These are phyloP conservation scores for Inosperma sp. DNA, from an alignment of 768 basidiomycete genomes.

Conservation along the genomic window DNA sequence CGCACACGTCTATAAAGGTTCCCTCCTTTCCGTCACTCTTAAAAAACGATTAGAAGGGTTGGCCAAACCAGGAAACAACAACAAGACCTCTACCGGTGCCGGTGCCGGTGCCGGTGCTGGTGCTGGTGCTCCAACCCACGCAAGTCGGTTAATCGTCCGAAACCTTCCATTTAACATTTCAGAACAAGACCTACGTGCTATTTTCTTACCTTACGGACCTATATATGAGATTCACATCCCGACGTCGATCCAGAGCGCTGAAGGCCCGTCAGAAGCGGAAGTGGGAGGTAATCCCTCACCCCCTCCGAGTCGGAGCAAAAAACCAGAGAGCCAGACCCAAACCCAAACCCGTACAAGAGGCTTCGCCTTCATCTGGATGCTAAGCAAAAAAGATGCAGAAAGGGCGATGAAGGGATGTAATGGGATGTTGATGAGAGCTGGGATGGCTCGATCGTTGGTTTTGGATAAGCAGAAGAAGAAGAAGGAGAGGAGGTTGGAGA, in stretches of 20 bases:
- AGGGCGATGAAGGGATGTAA: conserved; percentile 76
- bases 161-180: conserved; percentile 84
- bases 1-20: conserved; percentile 89
- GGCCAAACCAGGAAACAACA: conserved; percentile 38
- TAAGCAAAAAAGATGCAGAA: conserved; percentile 81
- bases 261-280: conserved; percentile 27
- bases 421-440: conserved; percentile 62
- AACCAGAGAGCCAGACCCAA: conserved; percentile 15
- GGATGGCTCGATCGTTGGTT: conserved; percentile 52
- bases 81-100: conserved; percentile 19
- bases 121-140: conserved; percentile 54
- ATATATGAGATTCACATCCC: conserved; percentile 85
- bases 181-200: conserved; percentile 76
- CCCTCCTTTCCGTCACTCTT: conserved; percentile 77
- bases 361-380: conserved; percentile 95
- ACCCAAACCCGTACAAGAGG: conserved; percentile 53
- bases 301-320: conserved; percentile 14
- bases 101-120: conserved; percentile 27
- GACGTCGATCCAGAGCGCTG: conserved; percentile 25
- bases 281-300: conserved; percentile 23
- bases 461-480: conserved; percentile 65
- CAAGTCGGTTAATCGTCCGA: conserved; percentile 82
- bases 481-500: conserved; percentile 54
- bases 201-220: conserved; percentile 85
- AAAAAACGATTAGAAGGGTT: conserved; percentile 80